phyloP scores from a whole-genome alignment of 2,329 filamentous ascomycete species.

The Ploettnerulaceae sp. region DNA sequence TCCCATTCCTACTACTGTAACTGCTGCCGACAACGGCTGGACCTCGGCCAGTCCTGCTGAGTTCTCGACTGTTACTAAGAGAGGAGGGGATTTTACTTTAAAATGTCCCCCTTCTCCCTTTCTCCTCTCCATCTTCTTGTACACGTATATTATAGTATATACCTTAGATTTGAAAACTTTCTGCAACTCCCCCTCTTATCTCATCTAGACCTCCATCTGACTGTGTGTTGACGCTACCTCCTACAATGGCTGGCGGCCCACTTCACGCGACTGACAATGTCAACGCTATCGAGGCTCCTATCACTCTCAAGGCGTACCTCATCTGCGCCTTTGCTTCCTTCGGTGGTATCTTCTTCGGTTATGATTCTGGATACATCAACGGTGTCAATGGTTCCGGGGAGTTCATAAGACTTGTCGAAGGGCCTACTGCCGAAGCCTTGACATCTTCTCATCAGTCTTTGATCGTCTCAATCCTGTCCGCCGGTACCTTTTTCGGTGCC shows the following conservation, averaged over 20 bases:
- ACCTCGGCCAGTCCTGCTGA: background rate
- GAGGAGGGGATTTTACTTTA: background rate
- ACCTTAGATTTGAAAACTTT: conserved; percentile 2
- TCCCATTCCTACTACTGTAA: too few relatives aligned
- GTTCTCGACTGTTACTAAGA: too few relatives aligned
- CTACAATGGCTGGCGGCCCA: conserved; percentile 6
- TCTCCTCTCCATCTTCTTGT: background rate
- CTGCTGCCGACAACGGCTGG: background rate
- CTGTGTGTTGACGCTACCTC: background rate
- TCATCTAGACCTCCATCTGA: background rate
- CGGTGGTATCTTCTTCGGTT: conserved; percentile 53
- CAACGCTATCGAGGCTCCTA: conserved; percentile 58
- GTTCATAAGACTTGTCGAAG: conserved; percentile 17
- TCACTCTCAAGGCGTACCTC: conserved; percentile 62
- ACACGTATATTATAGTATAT: background rate
- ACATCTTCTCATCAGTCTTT: conserved; percentile 58
- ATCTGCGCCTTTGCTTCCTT: conserved; percentile 66
- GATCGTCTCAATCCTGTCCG: conserved; percentile 53
- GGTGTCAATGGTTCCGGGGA: conserved; percentile 52
- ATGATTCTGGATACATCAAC: conserved; percentile 72
- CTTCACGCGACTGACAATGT: conserved; percentile 41
- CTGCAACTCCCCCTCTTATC: background rate
- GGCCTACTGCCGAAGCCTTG: conserved; percentile 45
- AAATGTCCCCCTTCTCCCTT: background rate
- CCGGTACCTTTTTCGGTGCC: conserved; percentile 75